Conservation (phyloP, 768 basidiomycete genomes). For the Amanita inopinata region DNA sequence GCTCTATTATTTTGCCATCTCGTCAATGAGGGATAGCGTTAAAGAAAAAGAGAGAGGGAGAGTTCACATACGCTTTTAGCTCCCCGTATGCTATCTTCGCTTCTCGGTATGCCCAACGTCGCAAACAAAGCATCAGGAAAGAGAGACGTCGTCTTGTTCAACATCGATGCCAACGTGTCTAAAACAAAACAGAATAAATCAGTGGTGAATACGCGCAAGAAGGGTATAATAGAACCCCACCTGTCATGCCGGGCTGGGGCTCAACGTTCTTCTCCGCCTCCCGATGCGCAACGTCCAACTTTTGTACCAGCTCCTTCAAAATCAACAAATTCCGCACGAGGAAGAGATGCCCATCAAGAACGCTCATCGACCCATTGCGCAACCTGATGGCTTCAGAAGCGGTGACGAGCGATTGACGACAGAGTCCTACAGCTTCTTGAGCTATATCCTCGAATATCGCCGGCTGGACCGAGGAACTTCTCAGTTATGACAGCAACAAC, state of each 20-base stretch:
- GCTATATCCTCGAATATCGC: conserved; percentile 95
- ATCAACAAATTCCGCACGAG: conserved; percentile 85
- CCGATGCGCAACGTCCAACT: conserved; percentile 52
- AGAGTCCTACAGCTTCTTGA: conserved; percentile 80
- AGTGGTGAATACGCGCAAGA: conserved; percentile 4
- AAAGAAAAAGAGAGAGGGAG: not conserved
- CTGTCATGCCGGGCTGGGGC: conserved; percentile 42
- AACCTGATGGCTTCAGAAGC: conserved; percentile 58
- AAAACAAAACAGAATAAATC: not conserved
- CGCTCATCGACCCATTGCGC: conserved; percentile 32
- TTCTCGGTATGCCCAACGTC: conserved; percentile 54
- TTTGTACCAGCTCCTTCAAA: conserved; percentile 81
- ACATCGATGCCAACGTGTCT: conserved; percentile 51
- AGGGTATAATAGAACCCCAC: conserved; percentile 21
- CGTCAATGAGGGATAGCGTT: not conserved
- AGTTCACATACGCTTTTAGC: conserved; percentile 53
- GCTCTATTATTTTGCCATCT: conserved; percentile 52
- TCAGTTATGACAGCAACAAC: not conserved
- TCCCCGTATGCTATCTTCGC: conserved; percentile 54
- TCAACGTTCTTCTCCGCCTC: conserved; percentile 25
- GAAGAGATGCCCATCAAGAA: conserved; percentile 75
- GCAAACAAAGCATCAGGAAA: conserved; percentile 64
- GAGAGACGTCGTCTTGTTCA: conserved; percentile 50
- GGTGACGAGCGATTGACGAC: conserved; percentile 68
- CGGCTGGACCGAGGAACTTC: conserved; percentile 47